Evolutionary conservation across 768 basidiomycete genomes (phyloP).

Genomic region (Porphyrellus cyaneotinctus): DNA sequence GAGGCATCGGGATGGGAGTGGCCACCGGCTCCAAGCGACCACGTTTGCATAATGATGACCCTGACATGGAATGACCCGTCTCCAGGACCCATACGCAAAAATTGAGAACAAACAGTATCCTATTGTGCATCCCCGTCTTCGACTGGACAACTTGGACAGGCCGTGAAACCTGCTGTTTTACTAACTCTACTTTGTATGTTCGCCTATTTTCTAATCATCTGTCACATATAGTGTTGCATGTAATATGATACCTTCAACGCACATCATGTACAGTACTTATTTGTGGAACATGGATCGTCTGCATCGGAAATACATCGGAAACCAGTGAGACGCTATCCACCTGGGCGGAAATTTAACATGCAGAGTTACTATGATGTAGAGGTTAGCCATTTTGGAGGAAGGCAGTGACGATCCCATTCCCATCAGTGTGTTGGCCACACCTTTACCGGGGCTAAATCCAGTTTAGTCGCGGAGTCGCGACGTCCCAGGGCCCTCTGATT

Average conservation of each 20-base stretch:
- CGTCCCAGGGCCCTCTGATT: constrained; percentile 89
- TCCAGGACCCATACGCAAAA: constrained; percentile 12
- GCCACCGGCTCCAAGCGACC: constrained; percentile 37
- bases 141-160: constrained; percentile 17
- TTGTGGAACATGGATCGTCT: background rate
- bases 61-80: constrained; percentile 34
- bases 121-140: constrained; percentile 25
- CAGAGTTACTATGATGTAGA: constrained; percentile 12
- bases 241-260: constrained; percentile 37
- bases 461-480: constrained; percentile 70
- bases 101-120: constrained; percentile 25
- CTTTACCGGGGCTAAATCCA: constrained; percentile 27
- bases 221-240: constrained; percentile 35
- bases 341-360: constrained; percentile 25
- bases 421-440: constrained; percentile 27
- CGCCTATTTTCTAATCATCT: constrained; percentile 30
- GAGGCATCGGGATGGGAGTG: constrained; percentile 61
- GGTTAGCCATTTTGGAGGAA: constrained; percentile 20
- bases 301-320: constrained; percentile 12
- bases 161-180: constrained; percentile 26
- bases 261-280: constrained; percentile 18
- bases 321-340: constrained; percentile 3
- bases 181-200: constrained; percentile 32
- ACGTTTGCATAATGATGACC: constrained; percentile 52
- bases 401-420: constrained; percentile 25